Base-by-base conservation (phyloP, 2,329 filamentous ascomycete genomes). In the Exophiala mesophila region DNA sequence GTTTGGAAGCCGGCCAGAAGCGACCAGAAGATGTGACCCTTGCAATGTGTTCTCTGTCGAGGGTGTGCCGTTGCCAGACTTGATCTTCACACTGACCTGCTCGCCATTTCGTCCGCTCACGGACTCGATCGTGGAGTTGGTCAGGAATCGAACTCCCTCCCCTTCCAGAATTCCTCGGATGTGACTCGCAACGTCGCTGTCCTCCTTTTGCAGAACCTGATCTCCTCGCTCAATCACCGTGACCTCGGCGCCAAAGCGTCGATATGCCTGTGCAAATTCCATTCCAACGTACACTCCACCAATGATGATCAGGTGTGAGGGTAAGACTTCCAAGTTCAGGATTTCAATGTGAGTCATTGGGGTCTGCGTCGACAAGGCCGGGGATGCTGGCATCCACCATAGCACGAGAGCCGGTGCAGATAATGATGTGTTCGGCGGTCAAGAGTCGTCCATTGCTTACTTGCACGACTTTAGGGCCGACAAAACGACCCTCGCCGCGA, bases 221-320 rank as follows among this genome's bases (percentile, higher is more conserved):
- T 55, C 50, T 3, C 56, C 62, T 7, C 68, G 55, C 54, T 75
- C 69, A 3, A 75, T 39, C 31, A 76, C 55, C 1, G 68, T 72
- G 21, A 76, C 71, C 19, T 66, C 56, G 4, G 70, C 62, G 1
- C 72, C 72, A 8, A 77, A 54, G 13, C 73, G 61, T 1, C 66
- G 59, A 55, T 75, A 72, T 12, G 74, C 59, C 55, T 76, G 73
- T 1, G 64, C 71, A 46, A 75, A 76, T 49, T 76, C 73, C 3
- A 76, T 57, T 1, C 72, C 73, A 18, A 76, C 64, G 44, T 73
- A 73, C 3, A 72, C 72, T 4, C 72, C 73, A 1, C 73, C 72
- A n/a, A 76, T 45, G 1, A 76, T 65, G 20, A 76, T 56, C 5
- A 76, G 60, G 56, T 72, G 69, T n/a, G 58, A 50, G 2, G 73